Conservation (phyloP, 1,284 basidiomycete genomes). For the Naganishia sp. region DNA sequence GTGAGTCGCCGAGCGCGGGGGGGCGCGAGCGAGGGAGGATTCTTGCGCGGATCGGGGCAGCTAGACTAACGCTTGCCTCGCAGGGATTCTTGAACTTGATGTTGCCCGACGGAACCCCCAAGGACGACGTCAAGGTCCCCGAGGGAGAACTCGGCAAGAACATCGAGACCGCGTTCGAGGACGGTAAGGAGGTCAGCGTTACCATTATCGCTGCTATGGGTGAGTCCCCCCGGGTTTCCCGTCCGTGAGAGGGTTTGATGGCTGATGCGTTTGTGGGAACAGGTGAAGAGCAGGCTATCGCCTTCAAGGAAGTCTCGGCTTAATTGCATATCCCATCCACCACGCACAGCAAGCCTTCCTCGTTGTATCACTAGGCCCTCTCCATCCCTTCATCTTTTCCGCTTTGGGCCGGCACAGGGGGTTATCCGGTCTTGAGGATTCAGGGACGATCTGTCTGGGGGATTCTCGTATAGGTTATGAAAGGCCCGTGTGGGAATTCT, state of each 20-base stretch:
- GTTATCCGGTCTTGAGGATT: too few relatives aligned
- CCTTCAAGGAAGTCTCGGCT: slow-evolving; percentile 76
- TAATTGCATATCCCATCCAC: slow-evolving; percentile 1
- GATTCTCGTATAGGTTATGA: not conserved
- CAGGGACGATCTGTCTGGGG: not conserved
- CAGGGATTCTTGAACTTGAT: slow-evolving; percentile 89
- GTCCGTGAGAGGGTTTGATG: not conserved
- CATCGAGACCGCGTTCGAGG: slow-evolving; percentile 75
- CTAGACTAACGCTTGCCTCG: not conserved
- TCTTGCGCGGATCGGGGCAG: not conserved
- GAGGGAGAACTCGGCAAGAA: slow-evolving; percentile 79
- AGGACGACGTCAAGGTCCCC: slow-evolving; percentile 95
- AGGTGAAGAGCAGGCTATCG: slow-evolving; percentile 72
- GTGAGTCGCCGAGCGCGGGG: slow-evolving; percentile 38
- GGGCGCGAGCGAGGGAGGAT: not conserved
- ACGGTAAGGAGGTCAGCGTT: slow-evolving; percentile 76
- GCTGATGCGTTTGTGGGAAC: slow-evolving; percentile 23
- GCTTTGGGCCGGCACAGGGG: not conserved
- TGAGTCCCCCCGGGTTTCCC: slow-evolving; percentile 9
- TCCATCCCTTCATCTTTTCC: not conserved
- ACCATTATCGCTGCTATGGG: slow-evolving; percentile 90
- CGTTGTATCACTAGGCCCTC: not conserved
- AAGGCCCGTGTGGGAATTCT: not conserved
- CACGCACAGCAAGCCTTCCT: slow-evolving; percentile 8
- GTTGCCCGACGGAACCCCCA: slow-evolving; percentile 75